Evolutionary conservation across 2,329 filamentous ascomycete species (phyloP).

Genomic region (Grosmannia huntii): DNA sequence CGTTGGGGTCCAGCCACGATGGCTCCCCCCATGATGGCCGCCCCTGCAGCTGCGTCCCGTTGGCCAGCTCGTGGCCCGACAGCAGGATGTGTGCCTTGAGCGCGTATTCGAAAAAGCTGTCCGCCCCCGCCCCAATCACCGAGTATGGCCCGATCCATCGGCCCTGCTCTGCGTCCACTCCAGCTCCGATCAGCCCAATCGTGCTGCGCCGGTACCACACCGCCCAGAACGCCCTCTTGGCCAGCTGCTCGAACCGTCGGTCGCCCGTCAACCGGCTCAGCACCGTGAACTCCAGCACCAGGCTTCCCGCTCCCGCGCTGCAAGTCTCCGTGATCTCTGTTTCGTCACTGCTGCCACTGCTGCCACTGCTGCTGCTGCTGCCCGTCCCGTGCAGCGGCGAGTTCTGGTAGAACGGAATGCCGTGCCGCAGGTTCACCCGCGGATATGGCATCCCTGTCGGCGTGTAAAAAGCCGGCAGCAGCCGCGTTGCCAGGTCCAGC

Average conservation of each 20-base stretch:
- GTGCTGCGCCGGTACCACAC: slow-evolving; percentile 83
- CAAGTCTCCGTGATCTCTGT: slow-evolving; percentile 89
- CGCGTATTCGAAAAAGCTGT: slow-evolving; percentile 98
- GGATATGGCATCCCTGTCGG: slow-evolving; percentile 88
- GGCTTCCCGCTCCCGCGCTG: slow-evolving; percentile 88
- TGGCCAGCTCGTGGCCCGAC: slow-evolving; percentile 56
- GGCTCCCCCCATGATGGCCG: slow-evolving; percentile 16
- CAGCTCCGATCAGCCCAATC: slow-evolving; percentile 78
- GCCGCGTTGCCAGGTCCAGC: slow-evolving; percentile 66
- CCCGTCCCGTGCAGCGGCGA: slow-evolving; percentile 57
- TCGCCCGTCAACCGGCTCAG: slow-evolving; percentile 82
- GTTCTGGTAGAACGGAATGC: slow-evolving; percentile 79
- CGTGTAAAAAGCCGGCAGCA: slow-evolving; percentile 87
- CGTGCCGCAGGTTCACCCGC: slow-evolving; percentile 78
- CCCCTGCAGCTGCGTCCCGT: slow-evolving; percentile 23
- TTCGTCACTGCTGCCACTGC: slow-evolving; percentile 22
- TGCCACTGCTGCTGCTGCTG: slow-evolving; percentile 15
- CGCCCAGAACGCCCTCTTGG: slow-evolving; percentile 90
- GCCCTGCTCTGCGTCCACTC: slow-evolving; percentile 78
- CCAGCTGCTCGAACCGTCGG: slow-evolving; percentile 72
- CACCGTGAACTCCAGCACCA: slow-evolving; percentile 86
- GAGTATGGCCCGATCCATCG: slow-evolving; percentile 80
- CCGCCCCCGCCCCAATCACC: slow-evolving; percentile 92
- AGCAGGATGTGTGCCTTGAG: slow-evolving; percentile 87
- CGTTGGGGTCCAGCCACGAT: slow-evolving; percentile 48